phyloP scores from a whole-genome alignment of 306 rosid species.

The Trichosanthes cucumerina region DNA sequence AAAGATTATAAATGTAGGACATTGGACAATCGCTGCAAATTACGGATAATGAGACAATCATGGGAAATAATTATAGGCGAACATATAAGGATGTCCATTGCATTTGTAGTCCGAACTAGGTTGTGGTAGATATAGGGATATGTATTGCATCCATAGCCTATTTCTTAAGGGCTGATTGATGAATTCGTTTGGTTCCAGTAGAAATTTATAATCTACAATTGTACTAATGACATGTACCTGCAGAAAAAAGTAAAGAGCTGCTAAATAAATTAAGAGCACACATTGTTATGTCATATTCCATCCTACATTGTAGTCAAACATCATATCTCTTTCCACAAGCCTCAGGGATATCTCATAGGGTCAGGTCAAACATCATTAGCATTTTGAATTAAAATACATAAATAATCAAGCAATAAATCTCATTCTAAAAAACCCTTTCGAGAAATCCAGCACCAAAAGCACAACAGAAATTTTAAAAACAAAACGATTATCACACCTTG shows the following conservation, averaged over 20 bases:
- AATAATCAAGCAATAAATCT: background rate
- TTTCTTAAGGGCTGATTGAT: background rate
- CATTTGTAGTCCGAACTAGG: background rate
- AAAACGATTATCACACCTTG: slow-evolving; percentile 44
- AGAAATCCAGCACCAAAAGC: background rate
- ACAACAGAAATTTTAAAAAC: background rate
- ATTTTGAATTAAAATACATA: background rate
- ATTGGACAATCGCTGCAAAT: background rate
- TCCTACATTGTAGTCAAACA: background rate
- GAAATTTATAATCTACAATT: background rate
- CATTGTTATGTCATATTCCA: background rate
- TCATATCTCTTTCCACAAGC: background rate
- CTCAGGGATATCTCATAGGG: background rate
- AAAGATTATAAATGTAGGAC: too few relatives aligned
- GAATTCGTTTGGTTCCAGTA: background rate
- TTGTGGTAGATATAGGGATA: background rate
- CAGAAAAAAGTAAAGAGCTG: background rate
- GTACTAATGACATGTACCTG: background rate
- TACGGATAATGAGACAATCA: background rate
- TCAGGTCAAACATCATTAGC: background rate
- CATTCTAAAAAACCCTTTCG: background rate
- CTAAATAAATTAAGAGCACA: background rate
- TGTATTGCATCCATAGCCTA: background rate
- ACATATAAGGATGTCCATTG: background rate
- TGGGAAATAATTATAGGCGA: background rate